Conservation (phyloP, 495 filamentous ascomycete genomes). For the Tuber melanosporum region DNA sequence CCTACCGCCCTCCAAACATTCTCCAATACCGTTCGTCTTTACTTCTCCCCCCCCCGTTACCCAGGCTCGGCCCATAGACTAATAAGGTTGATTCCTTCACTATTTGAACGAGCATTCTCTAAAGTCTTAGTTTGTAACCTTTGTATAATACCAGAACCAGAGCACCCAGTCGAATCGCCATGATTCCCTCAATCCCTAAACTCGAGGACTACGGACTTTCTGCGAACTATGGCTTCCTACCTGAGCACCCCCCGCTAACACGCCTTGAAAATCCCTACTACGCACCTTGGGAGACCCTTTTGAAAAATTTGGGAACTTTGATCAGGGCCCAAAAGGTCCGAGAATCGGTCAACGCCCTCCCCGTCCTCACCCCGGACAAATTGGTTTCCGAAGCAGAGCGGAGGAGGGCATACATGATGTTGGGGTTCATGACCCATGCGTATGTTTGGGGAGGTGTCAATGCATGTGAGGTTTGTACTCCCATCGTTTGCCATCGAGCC, state of each 20-base stretch:
- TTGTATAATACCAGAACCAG: background rate
- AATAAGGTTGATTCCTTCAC: background rate
- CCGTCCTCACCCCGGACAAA: slow-evolving; percentile 70
- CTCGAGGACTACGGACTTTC: slow-evolving; percentile 84
- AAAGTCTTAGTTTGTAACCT: background rate
- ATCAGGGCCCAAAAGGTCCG: slow-evolving; percentile 76
- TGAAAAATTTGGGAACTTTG: slow-evolving; percentile 76
- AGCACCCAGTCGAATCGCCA: slow-evolving; percentile 43
- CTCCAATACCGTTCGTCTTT: background rate
- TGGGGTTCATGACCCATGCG: slow-evolving; percentile 81
- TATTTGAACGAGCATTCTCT: background rate
- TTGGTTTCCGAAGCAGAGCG: slow-evolving; percentile 79
- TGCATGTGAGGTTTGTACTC: slow-evolving; percentile 60
- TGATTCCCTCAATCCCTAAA: slow-evolving; percentile 77
- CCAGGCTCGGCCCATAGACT: background rate
- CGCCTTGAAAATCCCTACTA: slow-evolving; percentile 82
- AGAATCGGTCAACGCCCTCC: slow-evolving; percentile 66
- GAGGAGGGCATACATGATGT: slow-evolving; percentile 79
- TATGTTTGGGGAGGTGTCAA: slow-evolving; percentile 92
- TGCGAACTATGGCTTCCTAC: slow-evolving; percentile 78
- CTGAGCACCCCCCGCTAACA: slow-evolving; percentile 69
- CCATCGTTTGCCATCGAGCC: slow-evolving; percentile 7
- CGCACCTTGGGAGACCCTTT: slow-evolving; percentile 80
- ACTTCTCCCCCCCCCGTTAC: background rate
- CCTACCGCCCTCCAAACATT: background rate